Evolutionary conservation across 2,329 filamentous ascomycete genomes (phyloP), one percentile per base, ranked within the genome.

Genomic region (Camptophora hylomeconis): DNA sequence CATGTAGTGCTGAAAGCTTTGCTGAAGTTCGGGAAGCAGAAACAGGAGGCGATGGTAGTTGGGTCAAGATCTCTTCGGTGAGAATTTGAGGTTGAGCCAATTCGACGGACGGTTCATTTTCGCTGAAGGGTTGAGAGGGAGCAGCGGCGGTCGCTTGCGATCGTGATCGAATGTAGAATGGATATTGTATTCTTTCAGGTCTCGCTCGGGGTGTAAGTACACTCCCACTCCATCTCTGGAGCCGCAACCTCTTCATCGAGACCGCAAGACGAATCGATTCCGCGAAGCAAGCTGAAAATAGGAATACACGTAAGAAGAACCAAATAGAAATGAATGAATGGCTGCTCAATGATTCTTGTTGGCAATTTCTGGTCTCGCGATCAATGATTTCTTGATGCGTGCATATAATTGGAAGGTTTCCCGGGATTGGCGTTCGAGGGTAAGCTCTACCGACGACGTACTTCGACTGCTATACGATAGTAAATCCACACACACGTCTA

Each of bases 1-100:
- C 82, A 56, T 94, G 86, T 24, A 98, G 72, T 41, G 89, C 86
- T 40, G 84, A 75, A 45, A 98, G 78, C 63, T 94, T 95, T 38
- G 84, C 76, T 25, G 87, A 95, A 41, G 64, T 56, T 36, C 65
- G 58, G 23, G 83, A 79, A 41, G 67, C 66, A 45, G 69, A 60
- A 41, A 75, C 72, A 31, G 69, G 69, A 42, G 83, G 82, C 47
- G 82, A 87, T 30, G 81, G 79, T 40, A 77, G 63, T 38, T 57
- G 53, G 32, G 57, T 53, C 40, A 50, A 46, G 33, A 47, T 40
- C 45, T 49, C 41, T 45, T 44, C 44, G 36, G 45, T 39, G 36
- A 49, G 39, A 43, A 45, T 45, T n/a, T 24, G 17, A 24, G 16
- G 13, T 30, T 15, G 20, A 30, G 18, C 20, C 17, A 42, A 26